phyloP scores from a whole-genome alignment of 495 filamentous ascomycete species.

The Pyronema omphalodes region DNA sequence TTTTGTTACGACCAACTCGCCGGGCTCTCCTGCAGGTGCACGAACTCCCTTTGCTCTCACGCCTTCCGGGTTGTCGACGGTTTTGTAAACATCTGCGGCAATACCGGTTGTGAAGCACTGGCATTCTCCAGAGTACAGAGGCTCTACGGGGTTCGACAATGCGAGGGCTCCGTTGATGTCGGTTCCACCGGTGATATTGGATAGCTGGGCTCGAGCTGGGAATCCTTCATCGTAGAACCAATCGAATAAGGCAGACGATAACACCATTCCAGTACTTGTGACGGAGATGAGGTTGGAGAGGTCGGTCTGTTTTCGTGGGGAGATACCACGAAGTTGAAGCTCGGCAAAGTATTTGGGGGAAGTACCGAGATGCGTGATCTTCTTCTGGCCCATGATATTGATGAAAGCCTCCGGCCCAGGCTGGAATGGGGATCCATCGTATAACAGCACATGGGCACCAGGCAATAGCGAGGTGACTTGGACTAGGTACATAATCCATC shows the following conservation, averaged over 20 bases:
- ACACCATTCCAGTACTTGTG: slow-evolving; percentile 59
- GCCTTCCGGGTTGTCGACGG: slow-evolving; percentile 28
- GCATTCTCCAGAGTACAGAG: slow-evolving; percentile 53
- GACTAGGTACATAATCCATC: slow-evolving; percentile 73
- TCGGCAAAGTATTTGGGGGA: slow-evolving; percentile 60
- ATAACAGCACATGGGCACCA: slow-evolving; percentile 43
- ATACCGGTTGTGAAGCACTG: slow-evolving; percentile 46
- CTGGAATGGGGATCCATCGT: slow-evolving; percentile 61
- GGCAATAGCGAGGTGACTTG: slow-evolving; percentile 34
- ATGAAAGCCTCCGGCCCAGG: slow-evolving; percentile 44
- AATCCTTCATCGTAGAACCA: slow-evolving; percentile 76
- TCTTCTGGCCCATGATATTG: slow-evolving; percentile 38
- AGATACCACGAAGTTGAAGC: slow-evolving; percentile 38
- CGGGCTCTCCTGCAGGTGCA: slow-evolving; percentile 43
- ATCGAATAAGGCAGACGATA: slow-evolving; percentile 50
- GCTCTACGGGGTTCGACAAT: slow-evolving; percentile 46
- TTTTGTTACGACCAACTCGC: slow-evolving; percentile 50
- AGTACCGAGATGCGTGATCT: slow-evolving; percentile 43
- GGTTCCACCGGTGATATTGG: slow-evolving; percentile 61
- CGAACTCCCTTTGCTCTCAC: slow-evolving; percentile 33
- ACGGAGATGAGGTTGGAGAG: slow-evolving; percentile 40
- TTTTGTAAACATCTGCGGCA: slow-evolving; percentile 49
- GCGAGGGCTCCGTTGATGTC: slow-evolving; percentile 54
- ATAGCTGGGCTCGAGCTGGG: slow-evolving; percentile 41
- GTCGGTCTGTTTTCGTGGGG: slow-evolving; percentile 42